Percentiles rank a stretch among this genome's conserved stretches.
Conservation (phyloP, 139 green algal species). For the Auxenochlorella protothecoides region DNA sequence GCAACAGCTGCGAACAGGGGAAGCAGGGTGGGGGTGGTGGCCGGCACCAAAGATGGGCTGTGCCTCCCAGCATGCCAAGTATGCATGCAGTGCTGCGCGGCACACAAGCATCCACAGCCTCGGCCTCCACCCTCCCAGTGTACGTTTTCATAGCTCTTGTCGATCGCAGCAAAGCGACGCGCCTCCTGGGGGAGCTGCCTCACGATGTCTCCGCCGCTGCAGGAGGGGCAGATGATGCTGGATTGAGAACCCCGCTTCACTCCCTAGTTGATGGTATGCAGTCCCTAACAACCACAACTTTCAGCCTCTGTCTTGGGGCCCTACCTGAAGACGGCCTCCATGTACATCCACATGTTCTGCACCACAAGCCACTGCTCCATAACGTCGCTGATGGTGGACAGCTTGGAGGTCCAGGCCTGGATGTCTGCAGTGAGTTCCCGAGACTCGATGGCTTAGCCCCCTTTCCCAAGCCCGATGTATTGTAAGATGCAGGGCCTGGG, state of each 20-base stretch:
- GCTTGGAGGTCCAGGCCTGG: conserved; percentile 48
- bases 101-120: not conserved
- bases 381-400: conserved; percentile 79
- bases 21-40: not conserved
- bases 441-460: not conserved
- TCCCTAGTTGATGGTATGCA: not conserved
- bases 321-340: conserved; percentile 86
- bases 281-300: not conserved
- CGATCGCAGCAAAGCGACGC: conserved; percentile 93
- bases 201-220: conserved; percentile 82
- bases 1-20: conserved; percentile 57
- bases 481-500: not conserved
- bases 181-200: conserved; percentile 90
- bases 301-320: not conserved
- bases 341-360: conserved; percentile 93
- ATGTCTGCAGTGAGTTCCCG: not conserved
- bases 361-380: conserved; percentile 91
- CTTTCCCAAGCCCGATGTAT: not conserved
- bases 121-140: not conserved
- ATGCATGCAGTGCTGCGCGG: not conserved
- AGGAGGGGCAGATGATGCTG: not conserved
- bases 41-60: no score
- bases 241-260: no score
- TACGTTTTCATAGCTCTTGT: conserved; percentile 92
- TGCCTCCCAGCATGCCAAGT: no score